Base-by-base conservation (phyloP, 441 rosid genomes). In the Corymbia calophylla region DNA sequence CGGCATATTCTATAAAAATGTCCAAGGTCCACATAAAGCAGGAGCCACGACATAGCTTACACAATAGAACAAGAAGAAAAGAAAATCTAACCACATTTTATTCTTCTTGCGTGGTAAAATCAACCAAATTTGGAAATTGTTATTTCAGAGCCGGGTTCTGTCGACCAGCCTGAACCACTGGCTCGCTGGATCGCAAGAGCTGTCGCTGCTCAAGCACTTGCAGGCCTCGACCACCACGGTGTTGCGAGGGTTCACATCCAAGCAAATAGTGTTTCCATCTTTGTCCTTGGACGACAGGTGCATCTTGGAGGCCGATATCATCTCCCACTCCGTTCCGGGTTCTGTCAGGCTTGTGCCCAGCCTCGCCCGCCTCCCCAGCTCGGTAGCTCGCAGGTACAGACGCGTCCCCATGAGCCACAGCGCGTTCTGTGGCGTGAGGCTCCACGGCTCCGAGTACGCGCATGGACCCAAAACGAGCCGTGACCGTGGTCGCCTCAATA, bases 111-210 rank as follows among this genome's bases (percentile, higher is more conserved):
- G 7, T 12, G 25, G 56, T 84, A n/a, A 10, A 11, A 51, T 85
- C 23, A 77, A 44, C 84, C 84, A 44, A 23, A 44, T 44, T 44
- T 73, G 51, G 82, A 21, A 39, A 19, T 35, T 19, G 25, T 70
- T 32, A 6, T 19, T 4, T n/a, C 86, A 82, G 31, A 82, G 54
- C 54, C 11, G 53, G 27, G 86, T 89, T 35, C 62, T 53, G 29
- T 86, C 51, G 7, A 89, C 90, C 86, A 89, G 88, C 86, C 25
- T 89, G 88, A 89, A 89, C 90, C 90, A 86, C 88, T 89, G 90
- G 49, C 88, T 89, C 2, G 88, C 51, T 11, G 88, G 88, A n/a
- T 89, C 90, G 48, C 90, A 89, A 15, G 56, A 62, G 25, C 64
- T 86, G 12, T 89, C 85, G 1, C 60, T 13, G 49, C 49, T 51